phyloP scores from a whole-genome alignment of 371 early-diverging fungal genomes.

The Rhizopus arrhizus region DNA sequence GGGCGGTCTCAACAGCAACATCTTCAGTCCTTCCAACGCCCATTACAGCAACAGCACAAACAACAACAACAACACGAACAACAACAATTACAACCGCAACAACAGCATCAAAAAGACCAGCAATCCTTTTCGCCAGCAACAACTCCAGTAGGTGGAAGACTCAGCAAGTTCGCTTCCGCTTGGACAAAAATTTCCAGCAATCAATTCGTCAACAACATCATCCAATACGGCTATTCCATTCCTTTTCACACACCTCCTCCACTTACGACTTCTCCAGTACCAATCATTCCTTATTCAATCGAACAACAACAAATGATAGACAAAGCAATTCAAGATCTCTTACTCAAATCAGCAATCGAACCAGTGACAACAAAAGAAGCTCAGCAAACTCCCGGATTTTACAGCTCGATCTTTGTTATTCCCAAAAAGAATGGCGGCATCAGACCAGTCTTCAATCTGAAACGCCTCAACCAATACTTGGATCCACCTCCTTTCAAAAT shows the following conservation, averaged over 20 bases:
- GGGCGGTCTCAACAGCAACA: conserved; percentile 19
- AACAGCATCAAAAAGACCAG: not conserved
- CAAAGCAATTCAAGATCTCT: conserved; percentile 3
- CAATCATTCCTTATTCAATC: not conserved
- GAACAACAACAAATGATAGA: not conserved
- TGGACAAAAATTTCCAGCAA: conserved; percentile 12
- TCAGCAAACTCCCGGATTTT: conserved; percentile 8
- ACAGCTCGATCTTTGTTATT: conserved; percentile 32
- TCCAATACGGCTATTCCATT: conserved; percentile 7
- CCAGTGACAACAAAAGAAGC: not conserved
- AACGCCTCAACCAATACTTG: conserved; percentile 26
- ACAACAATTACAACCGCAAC: no score
- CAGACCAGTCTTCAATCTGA: conserved; percentile 34
- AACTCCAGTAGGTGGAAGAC: conserved; percentile 16
- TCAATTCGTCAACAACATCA: conserved; percentile 5
- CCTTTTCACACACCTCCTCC: conserved; percentile 4
- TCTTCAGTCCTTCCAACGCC: not conserved
- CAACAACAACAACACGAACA: no score
- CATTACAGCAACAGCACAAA: conserved; percentile 10
- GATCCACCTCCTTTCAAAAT: conserved; percentile 35
- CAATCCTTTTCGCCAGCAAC: conserved; percentile 14
- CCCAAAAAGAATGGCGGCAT: conserved; percentile 29
- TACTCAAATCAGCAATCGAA: conserved; percentile 23
- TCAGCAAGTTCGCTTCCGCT: conserved; percentile 9
- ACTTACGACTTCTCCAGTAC: not conserved